Base-by-base conservation (phyloP, 495 filamentous ascomycete species). In the Daldinia vernicosa region DNA sequence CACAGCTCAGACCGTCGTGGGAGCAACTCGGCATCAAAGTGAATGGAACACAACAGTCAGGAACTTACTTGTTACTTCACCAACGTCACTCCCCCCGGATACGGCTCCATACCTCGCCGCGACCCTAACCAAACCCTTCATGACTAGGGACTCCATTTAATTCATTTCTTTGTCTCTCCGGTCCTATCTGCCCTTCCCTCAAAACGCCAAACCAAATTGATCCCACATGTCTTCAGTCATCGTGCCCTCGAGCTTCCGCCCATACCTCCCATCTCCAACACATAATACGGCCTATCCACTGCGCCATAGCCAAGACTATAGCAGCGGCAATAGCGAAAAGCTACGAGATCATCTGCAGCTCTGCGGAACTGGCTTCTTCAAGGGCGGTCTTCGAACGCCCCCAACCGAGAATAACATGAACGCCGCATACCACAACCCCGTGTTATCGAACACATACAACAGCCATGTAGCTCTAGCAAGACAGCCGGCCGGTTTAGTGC, bases 371-470 rank as follows among this genome's bases (percentile, higher is more conserved):
- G 5, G 53, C 56, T 65, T 66, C 39, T 66, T 56, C 19, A 66
- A 63, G 57, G 67, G 72, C 70, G 83, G 84, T 58, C 81, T 87
- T 66, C 82, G 75, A 68, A 86, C 84, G 62, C 86, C 84, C 26
- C 84, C 85, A 7, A 69, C 76, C 60, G 84, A 86, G 63, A 71
- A 74, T 72, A 80, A 80, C 56, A 85, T 85, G 76, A 84, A 77
- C 60, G 80, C 84, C 60, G 76, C 83, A 26, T 85, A 83, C 63
- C 81, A 85, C 37, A 71, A 82, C 64, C 74, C 77, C 40, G 78
- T 79, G 61, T 76, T 79, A 66, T 77, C 71, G 62, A 80, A 73
- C 65, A 74, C 79, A 22, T 81, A 79, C 78, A 82, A 83, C 51
- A 79, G 72, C 51, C 72, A 77, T 67, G 71, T 75, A 52, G 72